A percentile compares a stretch with the other conserved stretches of the same genome.
These are phyloP conservation scores for Claviceps capensis DNA, from an alignment of 2,329 filamentous ascomycete species.

Conservation along the genomic window DNA sequence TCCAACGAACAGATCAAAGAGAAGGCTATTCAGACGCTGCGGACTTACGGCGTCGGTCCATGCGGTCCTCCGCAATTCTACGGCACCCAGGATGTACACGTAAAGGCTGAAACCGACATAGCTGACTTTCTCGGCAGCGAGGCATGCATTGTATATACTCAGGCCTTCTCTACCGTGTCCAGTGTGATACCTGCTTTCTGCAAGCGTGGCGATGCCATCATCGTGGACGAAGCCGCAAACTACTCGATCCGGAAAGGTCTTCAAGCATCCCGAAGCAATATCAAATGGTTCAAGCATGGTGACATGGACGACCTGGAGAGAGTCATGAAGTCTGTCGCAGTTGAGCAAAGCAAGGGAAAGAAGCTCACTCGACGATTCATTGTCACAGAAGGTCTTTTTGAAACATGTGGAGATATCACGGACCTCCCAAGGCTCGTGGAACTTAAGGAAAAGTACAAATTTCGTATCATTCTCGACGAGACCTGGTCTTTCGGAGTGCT, in stretches of 20 bases:
- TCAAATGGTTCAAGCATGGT: conserved; percentile 91
- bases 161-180: conserved; percentile 93
- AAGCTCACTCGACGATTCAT: conserved; percentile 87
- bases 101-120: conserved; percentile 91
- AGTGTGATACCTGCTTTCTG: conserved; percentile 94
- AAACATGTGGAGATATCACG: conserved; percentile 73
- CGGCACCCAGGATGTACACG: conserved; percentile 94
- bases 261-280: conserved; percentile 80
- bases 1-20: conserved; percentile 86
- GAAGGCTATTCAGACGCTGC: conserved; percentile 84
- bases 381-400: conserved; percentile 89
- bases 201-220: conserved; percentile 93
- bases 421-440: conserved; percentile 84
- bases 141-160: conserved; percentile 87
- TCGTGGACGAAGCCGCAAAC: conserved; percentile 86
- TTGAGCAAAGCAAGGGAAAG: conserved; percentile 74
- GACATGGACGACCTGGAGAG: conserved; percentile 88
- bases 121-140: conserved; percentile 78
- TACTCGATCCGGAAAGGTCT: conserved; percentile 90
- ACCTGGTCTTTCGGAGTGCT: conserved; percentile 95
- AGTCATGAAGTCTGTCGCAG: conserved; percentile 70
- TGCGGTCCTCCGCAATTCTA: conserved; percentile 97
- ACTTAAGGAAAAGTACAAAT: conserved; percentile 92
- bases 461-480: conserved; percentile 92
- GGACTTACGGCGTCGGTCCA: conserved; percentile 90